These are phyloP conservation scores for Cruciata laevipes DNA, from an alignment of 257 asterid genomes.

Conservation along the genomic window DNA sequence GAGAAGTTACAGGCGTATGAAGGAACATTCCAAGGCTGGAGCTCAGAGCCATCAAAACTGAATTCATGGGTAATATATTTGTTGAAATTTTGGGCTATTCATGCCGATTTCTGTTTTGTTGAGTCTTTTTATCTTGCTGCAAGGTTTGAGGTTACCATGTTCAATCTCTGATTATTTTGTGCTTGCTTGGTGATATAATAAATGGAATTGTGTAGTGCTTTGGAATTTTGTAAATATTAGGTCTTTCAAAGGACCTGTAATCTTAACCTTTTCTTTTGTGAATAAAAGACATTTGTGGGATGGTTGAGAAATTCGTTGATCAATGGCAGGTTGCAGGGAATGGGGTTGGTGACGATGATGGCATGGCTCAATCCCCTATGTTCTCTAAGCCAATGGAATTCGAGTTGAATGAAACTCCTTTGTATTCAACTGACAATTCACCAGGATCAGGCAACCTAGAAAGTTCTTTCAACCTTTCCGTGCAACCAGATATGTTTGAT, in stretches of 20 bases:
- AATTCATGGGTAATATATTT: slow-evolving; percentile 51
- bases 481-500: slow-evolving; percentile 43
- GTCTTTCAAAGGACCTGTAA: slow-evolving; percentile 7
- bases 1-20: slow-evolving; percentile 60
- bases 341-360: slow-evolving; percentile 48
- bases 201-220: neutral
- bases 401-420: slow-evolving; percentile 35
- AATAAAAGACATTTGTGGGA: slow-evolving; percentile 54
- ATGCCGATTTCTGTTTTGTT: neutral
- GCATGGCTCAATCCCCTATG: slow-evolving; percentile 31
- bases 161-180: neutral
- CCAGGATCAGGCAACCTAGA: slow-evolving; percentile 33
- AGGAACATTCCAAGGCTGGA: slow-evolving; percentile 67
- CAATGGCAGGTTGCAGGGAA: slow-evolving; percentile 43
- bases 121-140: slow-evolving; percentile 2
- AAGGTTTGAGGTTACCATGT: neutral
- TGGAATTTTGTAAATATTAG: neutral
- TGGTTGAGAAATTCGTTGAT: slow-evolving; percentile 47
- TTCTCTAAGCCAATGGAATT: slow-evolving; percentile 40
- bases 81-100: neutral
- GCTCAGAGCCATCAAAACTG: slow-evolving; percentile 58
- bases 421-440: slow-evolving; percentile 34
- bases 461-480: slow-evolving; percentile 37
- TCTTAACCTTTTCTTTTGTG: slow-evolving; percentile 20
- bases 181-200: neutral